Conservation (phyloP, 1,284 basidiomycete species). For the Cutaneotrichosporon sp. region DNA sequence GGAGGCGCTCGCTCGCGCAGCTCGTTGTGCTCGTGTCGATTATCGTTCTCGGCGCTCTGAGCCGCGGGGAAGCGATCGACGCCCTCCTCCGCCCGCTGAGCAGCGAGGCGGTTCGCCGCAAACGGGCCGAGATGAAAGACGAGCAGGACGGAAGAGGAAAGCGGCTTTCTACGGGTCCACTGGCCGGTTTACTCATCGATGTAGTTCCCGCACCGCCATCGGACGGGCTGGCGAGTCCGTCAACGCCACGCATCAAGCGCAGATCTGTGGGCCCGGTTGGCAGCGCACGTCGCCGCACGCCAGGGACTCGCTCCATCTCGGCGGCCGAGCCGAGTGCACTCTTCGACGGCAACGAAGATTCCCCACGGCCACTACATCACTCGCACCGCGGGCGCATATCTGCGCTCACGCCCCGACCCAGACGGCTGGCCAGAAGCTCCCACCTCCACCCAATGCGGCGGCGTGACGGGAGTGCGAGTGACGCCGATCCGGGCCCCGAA, state of each 20-base stretch:
- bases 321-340: slow-evolving; percentile 1
- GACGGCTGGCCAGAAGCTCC: slow-evolving; percentile 35
- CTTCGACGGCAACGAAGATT: background rate
- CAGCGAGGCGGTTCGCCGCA: slow-evolving; percentile 31
- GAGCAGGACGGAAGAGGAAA: slow-evolving; percentile 7
- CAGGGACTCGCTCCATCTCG: slow-evolving; percentile 1
- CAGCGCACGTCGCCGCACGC: background rate
- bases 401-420: background rate
- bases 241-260: background rate
- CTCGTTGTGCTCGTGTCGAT: slow-evolving; percentile 43
- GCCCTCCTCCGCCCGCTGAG: slow-evolving; percentile 40
- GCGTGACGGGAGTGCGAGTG: slow-evolving; percentile 19
- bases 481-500: background rate
- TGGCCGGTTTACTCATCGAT: slow-evolving; percentile 43
- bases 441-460: slow-evolving; percentile 43
- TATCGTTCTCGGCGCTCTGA: slow-evolving; percentile 38
- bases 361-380: background rate
- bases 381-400: background rate
- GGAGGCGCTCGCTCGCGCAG: slow-evolving; percentile 45
- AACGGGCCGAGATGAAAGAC: background rate
- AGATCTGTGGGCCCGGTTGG: slow-evolving; percentile 4
- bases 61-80: slow-evolving; percentile 37
- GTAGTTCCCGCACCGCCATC: slow-evolving; percentile 17
- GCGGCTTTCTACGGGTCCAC: slow-evolving; percentile 30
- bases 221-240: slow-evolving; percentile 2